These are phyloP conservation scores for Wallacemonas sp. DNA, from an alignment of 208 protist genomes.

Conservation along the genomic window DNA sequence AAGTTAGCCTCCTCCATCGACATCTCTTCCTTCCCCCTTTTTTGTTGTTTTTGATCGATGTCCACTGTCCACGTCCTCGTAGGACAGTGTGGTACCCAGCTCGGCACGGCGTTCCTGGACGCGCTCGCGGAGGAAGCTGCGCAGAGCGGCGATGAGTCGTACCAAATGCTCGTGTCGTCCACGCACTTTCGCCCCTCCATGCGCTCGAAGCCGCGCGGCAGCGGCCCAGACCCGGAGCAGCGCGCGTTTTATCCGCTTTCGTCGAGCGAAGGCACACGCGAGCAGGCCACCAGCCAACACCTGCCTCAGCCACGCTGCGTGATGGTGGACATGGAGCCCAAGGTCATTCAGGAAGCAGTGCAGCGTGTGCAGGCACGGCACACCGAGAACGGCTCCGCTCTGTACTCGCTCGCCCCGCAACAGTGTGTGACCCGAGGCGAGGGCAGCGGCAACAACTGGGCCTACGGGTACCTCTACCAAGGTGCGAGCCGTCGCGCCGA, in stretches of 20 bases:
- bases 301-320: slow-evolving; percentile 76
- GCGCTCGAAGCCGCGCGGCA: neutral
- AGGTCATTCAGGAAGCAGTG: slow-evolving; percentile 62
- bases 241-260: neutral
- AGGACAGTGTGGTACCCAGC: slow-evolving; percentile 93
- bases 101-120: slow-evolving; percentile 80
- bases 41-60: slow-evolving; percentile 28
- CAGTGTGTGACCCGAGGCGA: slow-evolving; percentile 75
- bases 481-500: slow-evolving; percentile 51
- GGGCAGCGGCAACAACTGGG: slow-evolving; percentile 93
- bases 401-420: slow-evolving; percentile 50
- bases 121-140: slow-evolving; percentile 54
- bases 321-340: slow-evolving; percentile 91
- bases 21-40: too few relatives aligned
- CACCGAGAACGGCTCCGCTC: slow-evolving; percentile 4
- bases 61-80: slow-evolving; percentile 75
- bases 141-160: slow-evolving; percentile 43
- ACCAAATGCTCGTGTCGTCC: slow-evolving; percentile 54
- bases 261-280: neutral
- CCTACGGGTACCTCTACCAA: slow-evolving; percentile 80
- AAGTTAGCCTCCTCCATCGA: too few relatives aligned
- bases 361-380: slow-evolving; percentile 21
- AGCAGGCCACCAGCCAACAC: neutral
- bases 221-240: neutral
- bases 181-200: slow-evolving; percentile 60